Percentiles rank a stretch among this genome's conserved stretches.
Evolutionary conservation across 345 rosid genomes (phyloP).

Genomic region (Euphorbia lathyris): DNA sequence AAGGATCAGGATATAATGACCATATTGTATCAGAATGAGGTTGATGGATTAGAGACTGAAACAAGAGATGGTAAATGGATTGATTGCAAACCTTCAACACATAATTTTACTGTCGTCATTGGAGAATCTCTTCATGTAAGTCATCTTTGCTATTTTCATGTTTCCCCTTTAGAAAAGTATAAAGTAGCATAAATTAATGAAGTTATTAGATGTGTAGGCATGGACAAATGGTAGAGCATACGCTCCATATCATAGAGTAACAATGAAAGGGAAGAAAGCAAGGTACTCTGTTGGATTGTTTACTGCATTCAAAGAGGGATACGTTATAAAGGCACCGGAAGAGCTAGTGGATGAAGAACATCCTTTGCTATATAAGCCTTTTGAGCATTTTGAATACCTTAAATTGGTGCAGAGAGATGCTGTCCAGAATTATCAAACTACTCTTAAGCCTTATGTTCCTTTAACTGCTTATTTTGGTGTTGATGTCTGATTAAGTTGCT

Average conservation of each 20-base stretch:
- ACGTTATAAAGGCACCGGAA: slow-evolving; percentile 15
- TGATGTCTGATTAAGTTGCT: not conserved
- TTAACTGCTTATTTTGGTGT: slow-evolving; percentile 4
- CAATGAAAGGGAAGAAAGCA: slow-evolving; percentile 11
- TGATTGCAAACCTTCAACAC: slow-evolving; percentile 22
- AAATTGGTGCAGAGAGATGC: not conserved
- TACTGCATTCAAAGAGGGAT: slow-evolving; percentile 14
- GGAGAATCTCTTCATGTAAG: slow-evolving; percentile 36
- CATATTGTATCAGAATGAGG: slow-evolving; percentile 54
- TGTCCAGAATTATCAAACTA: not conserved
- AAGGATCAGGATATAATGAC: slow-evolving; percentile 58
- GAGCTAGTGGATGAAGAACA: slow-evolving; percentile 32
- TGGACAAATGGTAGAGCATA: slow-evolving; percentile 21
- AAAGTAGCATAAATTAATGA: too few species aligned
- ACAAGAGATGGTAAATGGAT: slow-evolving; percentile 39
- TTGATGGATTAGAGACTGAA: slow-evolving; percentile 46
- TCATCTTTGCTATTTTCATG: not conserved
- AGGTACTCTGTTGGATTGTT: slow-evolving; percentile 30
- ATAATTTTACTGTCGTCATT: slow-evolving; percentile 31
- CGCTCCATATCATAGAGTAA: slow-evolving; percentile 17
- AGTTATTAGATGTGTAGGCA: slow-evolving; percentile 3
- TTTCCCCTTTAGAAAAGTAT: too few species aligned
- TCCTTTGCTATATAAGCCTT: slow-evolving; percentile 31
- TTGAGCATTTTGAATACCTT: slow-evolving; percentile 16
- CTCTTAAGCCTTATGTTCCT: not conserved